phyloP scores from a whole-genome alignment of 1,284 basidiomycete genomes.

The Sporisorium scitamineum region DNA sequence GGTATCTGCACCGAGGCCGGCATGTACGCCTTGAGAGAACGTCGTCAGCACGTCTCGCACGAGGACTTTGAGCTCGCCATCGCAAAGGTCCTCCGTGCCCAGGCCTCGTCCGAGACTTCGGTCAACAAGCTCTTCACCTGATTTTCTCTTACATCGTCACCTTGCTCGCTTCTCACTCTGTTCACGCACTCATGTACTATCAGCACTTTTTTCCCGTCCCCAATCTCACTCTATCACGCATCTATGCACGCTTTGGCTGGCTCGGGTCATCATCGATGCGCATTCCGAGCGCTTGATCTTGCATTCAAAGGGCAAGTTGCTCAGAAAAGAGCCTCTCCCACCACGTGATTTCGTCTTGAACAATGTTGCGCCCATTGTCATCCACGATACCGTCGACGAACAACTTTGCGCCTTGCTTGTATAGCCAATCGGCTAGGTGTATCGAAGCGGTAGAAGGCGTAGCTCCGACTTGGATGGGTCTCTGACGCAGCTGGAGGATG shows the following conservation, averaged over 20 bases:
- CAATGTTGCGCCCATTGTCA: constrained; percentile 28
- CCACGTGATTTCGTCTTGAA: constrained; percentile 27
- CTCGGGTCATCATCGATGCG: background rate
- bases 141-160: constrained; percentile 1
- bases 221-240: constrained; percentile 22
- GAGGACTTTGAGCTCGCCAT: constrained; percentile 99
- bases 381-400: constrained; percentile 37
- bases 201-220: constrained; percentile 13
- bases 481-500: constrained; percentile 21
- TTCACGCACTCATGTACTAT: constrained; percentile 35
- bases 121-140: constrained; percentile 70
- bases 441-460: constrained; percentile 10
- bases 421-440: constrained; percentile 33
- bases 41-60: constrained; percentile 93
- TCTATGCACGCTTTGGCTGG: background rate
- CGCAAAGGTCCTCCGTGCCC: constrained; percentile 78
- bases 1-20: constrained; percentile 99
- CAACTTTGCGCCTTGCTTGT: constrained; percentile 26
- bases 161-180: constrained; percentile 4
- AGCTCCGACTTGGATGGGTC: constrained; percentile 25
- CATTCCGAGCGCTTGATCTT: background rate
- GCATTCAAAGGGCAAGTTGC: constrained; percentile 10
- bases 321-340: constrained; percentile 36
- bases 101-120: constrained; percentile 68
- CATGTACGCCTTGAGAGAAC: constrained; percentile 96